Evolutionary conservation across 495 filamentous ascomycete species (phyloP), one percentile per base, ranked within the genome.

Genomic region (Hyaloscypha hepaticicola): DNA sequence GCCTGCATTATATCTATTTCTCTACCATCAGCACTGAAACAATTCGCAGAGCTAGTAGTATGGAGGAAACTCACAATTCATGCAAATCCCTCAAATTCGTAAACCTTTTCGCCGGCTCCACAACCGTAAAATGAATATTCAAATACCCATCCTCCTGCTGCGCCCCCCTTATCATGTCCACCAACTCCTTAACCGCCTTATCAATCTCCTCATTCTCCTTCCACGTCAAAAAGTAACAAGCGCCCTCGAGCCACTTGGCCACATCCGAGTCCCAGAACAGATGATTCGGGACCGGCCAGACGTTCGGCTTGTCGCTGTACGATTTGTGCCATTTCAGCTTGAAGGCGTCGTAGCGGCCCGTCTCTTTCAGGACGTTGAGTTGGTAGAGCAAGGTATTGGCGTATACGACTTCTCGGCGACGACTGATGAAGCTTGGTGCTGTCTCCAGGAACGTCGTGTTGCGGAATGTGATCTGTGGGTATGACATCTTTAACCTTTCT

Each of bases 181-280:
- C 83, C 52, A 85, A 70, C 64, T 87, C 83, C 28, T 77, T 69
- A 6, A 88, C 79, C 7, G 83, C 82, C 0, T 66, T 74, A 61
- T 83, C 79, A 48, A 87, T 73, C 57, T 79, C 78, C 0, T 66
- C 69, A 63, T 80, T 74, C 22, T 80, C 72, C 9, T 79, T 63
- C 59, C 80, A 75, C n/a, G 65, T 64, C 11, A 85, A 72, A 60
- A 86, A 77, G 52, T 86, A 86, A 64, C 81, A 85, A 1, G 84
- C 84, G 6, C 81, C 82, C 72, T 87, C 85, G 49, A 86, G 81
- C 80, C 82, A 85, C 69, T 87, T 86, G 5, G 79, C 82, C 14
- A 87, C 74, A 70, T 87, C 85, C 29, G 81, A 83, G 64, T 87
- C 85, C 83, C 82, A 87, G 69, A 85, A 86, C 48, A 82, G 73